These are phyloP conservation scores for Mycena maculata DNA, from an alignment of 768 basidiomycete species.

Conservation along the genomic window DNA sequence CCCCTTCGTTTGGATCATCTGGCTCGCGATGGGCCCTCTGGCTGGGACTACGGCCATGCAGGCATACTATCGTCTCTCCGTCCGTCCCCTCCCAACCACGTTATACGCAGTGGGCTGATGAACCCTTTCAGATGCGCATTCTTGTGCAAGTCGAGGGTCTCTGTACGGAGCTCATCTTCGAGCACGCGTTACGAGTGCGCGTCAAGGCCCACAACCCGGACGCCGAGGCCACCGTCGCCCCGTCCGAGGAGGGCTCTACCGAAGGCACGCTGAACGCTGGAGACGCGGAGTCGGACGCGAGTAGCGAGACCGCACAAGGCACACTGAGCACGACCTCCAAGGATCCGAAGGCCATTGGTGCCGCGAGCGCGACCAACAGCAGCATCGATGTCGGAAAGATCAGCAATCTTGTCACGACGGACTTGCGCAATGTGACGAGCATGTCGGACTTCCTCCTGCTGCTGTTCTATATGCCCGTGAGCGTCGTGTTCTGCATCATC, in stretches of 20 bases:
- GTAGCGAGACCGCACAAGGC: slow-evolving; percentile 30
- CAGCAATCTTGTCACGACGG: slow-evolving; percentile 69
- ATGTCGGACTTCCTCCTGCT: slow-evolving; percentile 36
- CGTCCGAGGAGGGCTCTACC: slow-evolving; percentile 5
- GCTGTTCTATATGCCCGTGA: slow-evolving; percentile 39
- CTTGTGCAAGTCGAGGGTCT: slow-evolving; percentile 40
- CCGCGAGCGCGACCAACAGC: slow-evolving; percentile 41
- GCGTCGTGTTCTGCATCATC: slow-evolving; percentile 35
- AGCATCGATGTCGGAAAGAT: slow-evolving; percentile 60
- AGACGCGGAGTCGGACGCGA: slow-evolving; percentile 34
- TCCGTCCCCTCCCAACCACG: background rate
- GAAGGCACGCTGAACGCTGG: slow-evolving; percentile 12
- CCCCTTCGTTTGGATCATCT: slow-evolving; percentile 64
- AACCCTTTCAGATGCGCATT: slow-evolving; percentile 26
- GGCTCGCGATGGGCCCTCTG: slow-evolving; percentile 51
- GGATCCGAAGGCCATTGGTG: slow-evolving; percentile 23
- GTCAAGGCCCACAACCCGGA: slow-evolving; percentile 52
- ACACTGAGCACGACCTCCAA: slow-evolving; percentile 28
- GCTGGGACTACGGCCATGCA: slow-evolving; percentile 51
- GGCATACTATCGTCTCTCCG: slow-evolving; percentile 49
- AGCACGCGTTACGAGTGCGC: slow-evolving; percentile 58
- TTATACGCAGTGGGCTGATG: background rate
- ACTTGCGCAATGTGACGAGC: slow-evolving; percentile 41
- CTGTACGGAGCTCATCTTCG: slow-evolving; percentile 40
- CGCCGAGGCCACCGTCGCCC: background rate